phyloP scores from a whole-genome alignment of 108 stramenopile genomes.

The Cyclotella sp. region DNA sequence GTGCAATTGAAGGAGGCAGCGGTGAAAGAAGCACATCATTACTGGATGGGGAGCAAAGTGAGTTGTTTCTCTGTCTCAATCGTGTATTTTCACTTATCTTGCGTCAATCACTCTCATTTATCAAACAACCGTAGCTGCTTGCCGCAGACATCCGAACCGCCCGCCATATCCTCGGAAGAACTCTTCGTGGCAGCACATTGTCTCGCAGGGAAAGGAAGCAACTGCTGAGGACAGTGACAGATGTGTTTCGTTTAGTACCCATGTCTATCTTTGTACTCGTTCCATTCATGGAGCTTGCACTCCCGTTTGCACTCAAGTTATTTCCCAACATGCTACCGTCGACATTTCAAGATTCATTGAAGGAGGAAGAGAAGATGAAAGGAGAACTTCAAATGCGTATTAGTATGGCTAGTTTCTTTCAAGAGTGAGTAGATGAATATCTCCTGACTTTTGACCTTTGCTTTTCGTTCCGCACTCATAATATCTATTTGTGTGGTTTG shows the following conservation, averaged over 20 bases:
- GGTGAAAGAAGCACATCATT: slow-evolving; percentile 91
- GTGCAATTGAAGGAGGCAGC: slow-evolving; percentile 69
- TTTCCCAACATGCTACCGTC: slow-evolving; percentile 99
- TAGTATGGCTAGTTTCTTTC: slow-evolving; percentile 96
- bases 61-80: slow-evolving; percentile 18
- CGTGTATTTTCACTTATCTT: too few relatives aligned
- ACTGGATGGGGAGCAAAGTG: slow-evolving; percentile 94
- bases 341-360: slow-evolving; percentile 96
- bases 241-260: slow-evolving; percentile 97
- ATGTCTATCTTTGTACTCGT: slow-evolving; percentile 96
- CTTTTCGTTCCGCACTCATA: neutral
- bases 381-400: slow-evolving; percentile 92
- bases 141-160: slow-evolving; percentile 93
- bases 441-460: neutral
- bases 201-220: slow-evolving; percentile 97
- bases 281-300: slow-evolving; percentile 98
- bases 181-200: slow-evolving; percentile 85
- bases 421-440: slow-evolving; percentile 79
- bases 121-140: slow-evolving; percentile 60
- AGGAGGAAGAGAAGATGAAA: slow-evolving; percentile 98
- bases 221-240: slow-evolving; percentile 93
- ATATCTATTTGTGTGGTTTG: neutral
- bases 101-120: neutral
- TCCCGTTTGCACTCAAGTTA: slow-evolving; percentile 95
- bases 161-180: slow-evolving; percentile 71